Evolutionary conservation across 2,329 filamentous ascomycete species (phyloP).

Genomic region (Colletotrichum cereale): DNA sequence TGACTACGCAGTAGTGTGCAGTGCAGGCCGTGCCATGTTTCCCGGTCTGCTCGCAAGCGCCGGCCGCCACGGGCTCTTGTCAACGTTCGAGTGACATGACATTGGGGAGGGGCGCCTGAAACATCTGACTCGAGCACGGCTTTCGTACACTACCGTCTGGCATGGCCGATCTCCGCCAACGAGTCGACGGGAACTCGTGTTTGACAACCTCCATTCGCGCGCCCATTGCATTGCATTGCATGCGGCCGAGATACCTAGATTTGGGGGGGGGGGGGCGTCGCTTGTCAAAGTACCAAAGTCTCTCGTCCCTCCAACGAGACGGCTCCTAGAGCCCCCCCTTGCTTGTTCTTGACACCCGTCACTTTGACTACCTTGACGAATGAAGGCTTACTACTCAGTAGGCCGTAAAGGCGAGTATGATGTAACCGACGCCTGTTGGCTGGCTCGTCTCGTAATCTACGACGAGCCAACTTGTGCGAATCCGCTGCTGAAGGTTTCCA

Average conservation of each 20-base stretch:
- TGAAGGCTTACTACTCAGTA: too few relatives aligned
- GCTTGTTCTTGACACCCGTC: neutral
- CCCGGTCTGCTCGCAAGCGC: neutral
- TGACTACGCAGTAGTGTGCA: too few relatives aligned
- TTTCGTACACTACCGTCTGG: neutral
- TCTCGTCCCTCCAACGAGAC: neutral
- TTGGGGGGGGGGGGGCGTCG: too few relatives aligned
- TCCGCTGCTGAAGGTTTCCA: slow-evolving; percentile 18
- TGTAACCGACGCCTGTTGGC: slow-evolving; percentile 17
- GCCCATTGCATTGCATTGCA: too few relatives aligned
- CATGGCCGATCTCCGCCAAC: neutral
- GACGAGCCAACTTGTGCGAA: neutral
- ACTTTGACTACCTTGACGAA: neutral
- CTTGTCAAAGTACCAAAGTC: neutral
- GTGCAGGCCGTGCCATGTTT: neutral
- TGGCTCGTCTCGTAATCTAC: neutral
- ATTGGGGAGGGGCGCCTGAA: too few relatives aligned
- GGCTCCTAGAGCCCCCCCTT: neutral
- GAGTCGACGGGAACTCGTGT: neutral
- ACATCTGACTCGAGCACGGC: neutral
- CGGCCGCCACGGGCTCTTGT: neutral
- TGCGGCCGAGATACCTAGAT: neutral
- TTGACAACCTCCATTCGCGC: neutral
- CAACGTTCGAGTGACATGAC: neutral
- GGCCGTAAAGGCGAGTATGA: slow-evolving; percentile 9